Base-by-base conservation (phyloP, 2,329 filamentous ascomycete genomes). In the Aaosphaeria pasadenensis region DNA sequence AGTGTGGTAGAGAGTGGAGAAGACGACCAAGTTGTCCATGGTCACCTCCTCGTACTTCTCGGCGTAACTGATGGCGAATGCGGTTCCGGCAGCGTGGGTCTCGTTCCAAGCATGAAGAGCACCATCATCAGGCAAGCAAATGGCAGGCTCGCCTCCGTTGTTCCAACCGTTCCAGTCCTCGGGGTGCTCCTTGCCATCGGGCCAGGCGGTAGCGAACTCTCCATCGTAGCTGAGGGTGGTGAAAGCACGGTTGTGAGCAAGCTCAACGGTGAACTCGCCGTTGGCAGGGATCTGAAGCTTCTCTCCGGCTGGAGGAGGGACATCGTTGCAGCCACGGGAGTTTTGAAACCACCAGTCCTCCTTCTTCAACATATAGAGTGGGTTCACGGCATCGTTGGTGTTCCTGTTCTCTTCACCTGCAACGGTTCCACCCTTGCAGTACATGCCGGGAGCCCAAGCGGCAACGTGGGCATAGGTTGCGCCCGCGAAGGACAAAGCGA, bases 21-120 rank as follows among this genome's bases (percentile, higher is more conserved):
- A 79, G 4, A 81, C 75, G 2, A 74, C 75, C n/a, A 80, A 63
- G 53, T 79, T 79, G 41, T 78, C 74, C 65, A 77, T 73, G 4
- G 70, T 76, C 4, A 80, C 76, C 30, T 73, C 66, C 39, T 60
- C 58, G 17, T 78, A 56, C n/a, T 79, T 72, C 6, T 66, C 69
- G 48, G 77, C 63, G 51, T 80, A 80, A 28, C 73, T 75, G 45
- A 80, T 80, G 0, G 77, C 77, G 56, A 71, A 78, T 0, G 77
- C 77, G 0, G 75, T 77, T 3, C 75, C 77, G 7, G 71, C 74
- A 4, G 75, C 67, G 13, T 61, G 70, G 24, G 68, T 67, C 50
- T 74, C 59, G 49, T 75, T 75, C 42, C 71, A 71, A 2, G 75
- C 72, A 51, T 79, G 77, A 64, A 80, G 55, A 28, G 74, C 73